Base-by-base conservation (phyloP, 1,284 basidiomycete genomes). In the Xerocomus minutiporus region DNA sequence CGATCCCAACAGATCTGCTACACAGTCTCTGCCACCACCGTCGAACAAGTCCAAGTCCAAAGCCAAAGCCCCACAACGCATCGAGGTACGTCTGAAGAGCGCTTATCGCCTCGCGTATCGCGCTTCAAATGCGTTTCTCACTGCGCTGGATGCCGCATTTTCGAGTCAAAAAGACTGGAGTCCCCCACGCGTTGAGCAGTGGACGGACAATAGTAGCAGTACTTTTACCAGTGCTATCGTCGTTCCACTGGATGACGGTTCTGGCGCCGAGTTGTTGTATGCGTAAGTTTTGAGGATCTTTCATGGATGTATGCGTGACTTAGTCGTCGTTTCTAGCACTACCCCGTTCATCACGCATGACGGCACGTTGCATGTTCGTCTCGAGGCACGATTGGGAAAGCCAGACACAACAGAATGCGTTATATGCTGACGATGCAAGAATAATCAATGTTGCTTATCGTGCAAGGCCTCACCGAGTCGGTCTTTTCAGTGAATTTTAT, bases 311-410 rank as follows among this genome's bases (percentile, higher is more conserved):
- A 2, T 8, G 17, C 1, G 9, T 41, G 15, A 7, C 51, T 58
- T 11, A 55, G 4, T 32, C 1, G 12, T 34, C 15, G 1, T 35
- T 42, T 3, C 2, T 57, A 85, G 83, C 5, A 79, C 76, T 13
- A 80, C 76, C 31, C 75, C 80, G 1, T 86, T 81, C 57, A 76
- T 85, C 26, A 72, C 73, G 4, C 48, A 65, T 1, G 79, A 85
- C 52, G 83, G 82, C 13, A 74, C 75, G 11, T 67, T 87, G 17
- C 64, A 72, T 38, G 79, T 68, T 0, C 72, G 76, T 17, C 67
- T 87, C 5, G 84, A 86, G 61, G 82, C 78, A 4, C 70, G 73
- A 34, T 71, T 87, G 8, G 71, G 64, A 11, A 76, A 72, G 53
- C 70, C 76, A 1, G 71, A 74, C n/a, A 52, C 34, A 7, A 20